Evolutionary conservation across 768 basidiomycete species (phyloP), one percentile per base, ranked within the genome.

Genomic region (Cystobasidium onofrii): DNA sequence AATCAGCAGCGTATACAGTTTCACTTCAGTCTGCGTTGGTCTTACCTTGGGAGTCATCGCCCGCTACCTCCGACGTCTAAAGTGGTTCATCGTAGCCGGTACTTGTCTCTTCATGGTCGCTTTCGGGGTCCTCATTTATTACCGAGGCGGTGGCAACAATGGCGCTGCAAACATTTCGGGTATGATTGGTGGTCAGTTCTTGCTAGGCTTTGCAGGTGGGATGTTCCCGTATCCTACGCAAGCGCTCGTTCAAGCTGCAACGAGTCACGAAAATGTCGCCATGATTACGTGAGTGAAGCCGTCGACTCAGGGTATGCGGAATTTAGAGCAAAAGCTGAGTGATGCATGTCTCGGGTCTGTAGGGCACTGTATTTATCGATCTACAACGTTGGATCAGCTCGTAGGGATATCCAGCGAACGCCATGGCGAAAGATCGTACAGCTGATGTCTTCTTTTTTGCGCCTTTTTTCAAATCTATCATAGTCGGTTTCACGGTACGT

Each of bases 181-280:
- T 3, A 61, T 80, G 33, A 71, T 79, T 39, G 80, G 74, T 31
- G 79, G 70, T 0, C 74, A 81, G 71, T 74, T 80, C 43, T 50
- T 81, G 7, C 78, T 80, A 20, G 80, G 80, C 71, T 9, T 52
- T 50, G 54, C 74, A 10, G 66, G 64, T 10, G 74, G 78, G 0
- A 60, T 79, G 25, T 78, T 80, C 75, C 74, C 80, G 1, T 80
- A 80, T 76, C 78, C 79, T 9, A 77, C 79, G n/a, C 77, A 79
- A 54, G 77, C 76, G 0, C 57, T 69, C 6, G 75, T 80, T 4
- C 80, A 81, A 67, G 43, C 80, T 15, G 50, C 67, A 7, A 74
- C 75, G 0, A 43, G 57, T 41, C 80, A 80, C 65, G 77, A 79
- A 64, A 63, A 77, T 60, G 64, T 77, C 1, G 76, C 77, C 17